Evolutionary conservation across 352 stramenopile genomes (phyloP).

Genomic region (Phytophthora meadii): DNA sequence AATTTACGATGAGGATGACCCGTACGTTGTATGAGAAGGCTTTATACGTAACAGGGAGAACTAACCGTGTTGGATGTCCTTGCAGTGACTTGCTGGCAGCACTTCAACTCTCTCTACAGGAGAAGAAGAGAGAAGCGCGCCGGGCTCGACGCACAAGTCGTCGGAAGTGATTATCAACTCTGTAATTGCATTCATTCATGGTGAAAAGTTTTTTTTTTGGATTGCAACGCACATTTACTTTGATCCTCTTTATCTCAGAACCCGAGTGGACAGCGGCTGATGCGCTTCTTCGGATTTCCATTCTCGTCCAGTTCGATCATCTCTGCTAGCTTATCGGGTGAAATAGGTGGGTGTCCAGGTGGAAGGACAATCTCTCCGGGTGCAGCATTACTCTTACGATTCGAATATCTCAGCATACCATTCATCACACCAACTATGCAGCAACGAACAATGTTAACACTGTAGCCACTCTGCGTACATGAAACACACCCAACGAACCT

Average conservation of each 20-base stretch:
- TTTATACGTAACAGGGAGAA: not conserved
- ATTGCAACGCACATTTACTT: not conserved
- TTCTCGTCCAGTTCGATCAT: constrained; percentile 48
- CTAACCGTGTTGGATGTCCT: constrained; percentile 12
- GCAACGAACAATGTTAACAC: constrained; percentile 4
- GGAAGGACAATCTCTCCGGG: constrained; percentile 45
- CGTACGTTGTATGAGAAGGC: constrained; percentile 39
- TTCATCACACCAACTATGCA: constrained; percentile 47
- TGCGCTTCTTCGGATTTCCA: constrained; percentile 58
- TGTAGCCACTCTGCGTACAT: not conserved
- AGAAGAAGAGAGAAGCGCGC: constrained; percentile 71
- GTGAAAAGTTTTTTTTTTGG: not conserved
- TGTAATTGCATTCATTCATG: too few species aligned
- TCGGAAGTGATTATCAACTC: constrained; percentile 34
- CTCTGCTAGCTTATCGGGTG: constrained; percentile 43
- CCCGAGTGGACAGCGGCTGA: constrained; percentile 67
- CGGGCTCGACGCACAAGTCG: constrained; percentile 46
- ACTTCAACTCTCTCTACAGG: constrained; percentile 64
- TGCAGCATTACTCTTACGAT: constrained; percentile 37
- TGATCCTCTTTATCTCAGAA: constrained; percentile 35
- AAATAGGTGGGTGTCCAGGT: constrained; percentile 45
- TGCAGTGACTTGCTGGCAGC: constrained; percentile 62
- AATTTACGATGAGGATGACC: constrained; percentile 49
- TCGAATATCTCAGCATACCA: constrained; percentile 53
- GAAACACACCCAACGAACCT: constrained; percentile 23